Base-by-base conservation (phyloP, 2,329 filamentous ascomycete genomes). In the Trichoderma sp. region DNA sequence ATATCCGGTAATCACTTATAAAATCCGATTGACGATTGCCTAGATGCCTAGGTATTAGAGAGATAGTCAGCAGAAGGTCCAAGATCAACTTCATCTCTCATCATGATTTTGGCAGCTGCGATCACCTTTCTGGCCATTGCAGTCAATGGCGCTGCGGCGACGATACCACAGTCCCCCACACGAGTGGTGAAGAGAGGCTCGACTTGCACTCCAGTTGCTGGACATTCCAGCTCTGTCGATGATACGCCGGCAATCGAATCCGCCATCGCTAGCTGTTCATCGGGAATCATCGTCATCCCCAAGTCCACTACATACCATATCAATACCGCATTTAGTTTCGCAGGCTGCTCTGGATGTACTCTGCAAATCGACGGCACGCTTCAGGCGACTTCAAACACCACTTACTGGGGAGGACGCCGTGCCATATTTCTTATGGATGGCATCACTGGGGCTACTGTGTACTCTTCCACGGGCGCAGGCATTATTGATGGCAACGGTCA, bases 61-160 rank as follows among this genome's bases (percentile, higher is more conserved):
- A 10, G 10, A 8, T 0, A 2, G n/a, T 2, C 40, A n/a, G 7
- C 19, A n/a, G 5, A 7, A n/a, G 8, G 6, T 8, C 6, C n/a
- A 43, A 6, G 1, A n/a, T 8, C 19, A n/a, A n/a, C 19, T 19
- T 8, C 40, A n/a, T 43, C 40, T 19, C 16, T 4, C 2, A 43
- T 43, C 40, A 43, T 43, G 40, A 43, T 43, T 8, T 4, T 43
- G 7, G 19, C 6, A n/a, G 19, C 7, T n/a, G 40, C 19, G 10
- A 16, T 43, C 40, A 7, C n/a, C 6, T 10, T 43, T 43, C 16
- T 16, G 16, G 19, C 16, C 16, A 19, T n/a, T 4, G 40, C 7
- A 43, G 40, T 7, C 40, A 43, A n/a, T 43, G 16, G 40, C 7
- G 40, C 40, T 16, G 3, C 40, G 7, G 40, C 7, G 19, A 19